phyloP scores from a whole-genome alignment of 2,329 filamentous ascomycete species.

The Colletotrichum scovillei region DNA sequence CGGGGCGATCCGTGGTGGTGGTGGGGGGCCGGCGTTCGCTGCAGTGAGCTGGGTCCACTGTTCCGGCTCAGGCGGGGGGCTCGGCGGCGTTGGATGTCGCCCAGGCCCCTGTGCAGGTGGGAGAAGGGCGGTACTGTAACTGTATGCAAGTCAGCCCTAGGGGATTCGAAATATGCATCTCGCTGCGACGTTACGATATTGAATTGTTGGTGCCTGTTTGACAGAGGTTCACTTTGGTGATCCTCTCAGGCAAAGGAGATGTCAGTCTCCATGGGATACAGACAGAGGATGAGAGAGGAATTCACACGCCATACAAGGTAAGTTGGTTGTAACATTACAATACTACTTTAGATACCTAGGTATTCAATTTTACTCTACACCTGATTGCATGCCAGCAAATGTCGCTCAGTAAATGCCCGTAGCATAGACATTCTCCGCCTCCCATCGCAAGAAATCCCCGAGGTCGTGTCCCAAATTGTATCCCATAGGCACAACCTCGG shows the following conservation, averaged over 20 bases:
- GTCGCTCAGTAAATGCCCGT: background rate
- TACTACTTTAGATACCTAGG: background rate
- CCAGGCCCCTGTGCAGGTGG: background rate
- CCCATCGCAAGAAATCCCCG: slow-evolving; percentile 69
- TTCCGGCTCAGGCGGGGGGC: background rate
- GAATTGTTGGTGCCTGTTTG: background rate
- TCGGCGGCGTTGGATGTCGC: background rate
- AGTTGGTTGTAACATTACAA: background rate
- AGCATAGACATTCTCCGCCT: slow-evolving; percentile 61
- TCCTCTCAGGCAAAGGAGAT: background rate
- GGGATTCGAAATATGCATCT: background rate
- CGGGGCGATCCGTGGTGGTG: slow-evolving; percentile 24
- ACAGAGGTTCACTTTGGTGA: background rate
- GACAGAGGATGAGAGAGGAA: too few species aligned
- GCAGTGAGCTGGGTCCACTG: background rate
- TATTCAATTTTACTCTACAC: background rate
- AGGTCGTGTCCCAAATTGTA: slow-evolving; percentile 70
- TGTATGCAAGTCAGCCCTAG: slow-evolving; percentile 1
- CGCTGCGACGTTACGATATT: background rate
- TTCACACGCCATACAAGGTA: background rate
- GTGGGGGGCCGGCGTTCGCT: background rate
- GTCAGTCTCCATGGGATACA: background rate
- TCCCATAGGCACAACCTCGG: slow-evolving; percentile 65
- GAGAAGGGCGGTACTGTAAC: background rate
- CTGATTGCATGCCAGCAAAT: background rate